A percentile compares a stretch with the other conserved stretches of the same genome.
These are phyloP conservation scores for Nitzschia sp. DNA, from an alignment of 108 stramenopile genomes.

Conservation along the genomic window DNA sequence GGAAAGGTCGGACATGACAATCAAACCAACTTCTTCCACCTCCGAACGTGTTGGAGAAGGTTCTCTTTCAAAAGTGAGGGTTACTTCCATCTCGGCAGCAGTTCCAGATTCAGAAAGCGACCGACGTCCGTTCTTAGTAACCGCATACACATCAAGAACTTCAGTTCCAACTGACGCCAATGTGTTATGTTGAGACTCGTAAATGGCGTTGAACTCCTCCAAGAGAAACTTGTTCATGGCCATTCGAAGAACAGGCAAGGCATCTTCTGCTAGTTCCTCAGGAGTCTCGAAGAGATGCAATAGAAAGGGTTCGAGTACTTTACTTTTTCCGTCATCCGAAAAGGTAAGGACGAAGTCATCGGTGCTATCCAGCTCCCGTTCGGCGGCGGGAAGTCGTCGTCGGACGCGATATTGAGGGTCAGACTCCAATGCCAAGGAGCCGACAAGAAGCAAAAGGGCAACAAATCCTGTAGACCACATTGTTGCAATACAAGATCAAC, in stretches of 20 bases:
- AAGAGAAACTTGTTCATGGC: constrained; percentile 47
- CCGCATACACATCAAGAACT: constrained; percentile 5
- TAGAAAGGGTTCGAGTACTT: constrained; percentile 31
- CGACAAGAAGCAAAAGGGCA: not conserved
- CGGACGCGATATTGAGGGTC: constrained; percentile 17
- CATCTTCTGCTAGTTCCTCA: constrained; percentile 22
- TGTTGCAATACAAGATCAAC: too few relatives aligned
- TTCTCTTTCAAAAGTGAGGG: constrained; percentile 40
- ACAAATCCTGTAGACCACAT: too few relatives aligned
- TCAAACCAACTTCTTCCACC: constrained; percentile 10
- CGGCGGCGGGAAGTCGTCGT: not conserved
- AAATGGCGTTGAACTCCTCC: constrained; percentile 36
- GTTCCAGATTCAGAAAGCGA: constrained; percentile 32
- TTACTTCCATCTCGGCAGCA: constrained; percentile 36
- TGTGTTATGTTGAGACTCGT: constrained; percentile 7
- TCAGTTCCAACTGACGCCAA: constrained; percentile 28
- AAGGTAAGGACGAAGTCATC: constrained; percentile 32
- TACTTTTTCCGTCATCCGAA: constrained; percentile 45
- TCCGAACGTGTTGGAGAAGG: constrained; percentile 42
- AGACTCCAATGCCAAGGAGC: not conserved
- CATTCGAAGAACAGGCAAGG: constrained; percentile 24
- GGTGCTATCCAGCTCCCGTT: not conserved
- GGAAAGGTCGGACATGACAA: constrained; percentile 31
- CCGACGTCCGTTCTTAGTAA: constrained; percentile 5
- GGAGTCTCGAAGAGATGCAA: constrained; percentile 45